Conservation (phyloP, 73 alveolate genomes). For the Paramecium bursaria region DNA sequence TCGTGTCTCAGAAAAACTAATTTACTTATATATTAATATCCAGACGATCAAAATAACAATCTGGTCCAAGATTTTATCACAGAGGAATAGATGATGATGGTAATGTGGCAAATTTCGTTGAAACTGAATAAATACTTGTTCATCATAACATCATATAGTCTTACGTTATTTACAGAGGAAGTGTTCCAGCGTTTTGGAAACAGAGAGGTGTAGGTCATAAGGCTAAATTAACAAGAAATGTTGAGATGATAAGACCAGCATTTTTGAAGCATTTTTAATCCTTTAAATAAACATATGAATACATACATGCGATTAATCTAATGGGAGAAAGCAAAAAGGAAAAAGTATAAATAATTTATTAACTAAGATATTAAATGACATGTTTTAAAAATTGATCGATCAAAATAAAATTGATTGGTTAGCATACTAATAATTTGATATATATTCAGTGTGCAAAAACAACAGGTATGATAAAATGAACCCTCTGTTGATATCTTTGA, state of each 20-base stretch:
- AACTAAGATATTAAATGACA: slow-evolving; percentile 79
- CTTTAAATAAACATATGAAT: slow-evolving; percentile 81
- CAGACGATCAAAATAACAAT: slow-evolving; percentile 84
- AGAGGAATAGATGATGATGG: slow-evolving; percentile 97
- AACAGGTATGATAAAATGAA: slow-evolving; percentile 74
- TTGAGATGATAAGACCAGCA: slow-evolving; percentile 81
- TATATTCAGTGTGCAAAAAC: slow-evolving; percentile 70
- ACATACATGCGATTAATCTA: slow-evolving; percentile 81
- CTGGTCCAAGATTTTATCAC: slow-evolving; percentile 94
- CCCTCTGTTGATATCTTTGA: slow-evolving; percentile 78
- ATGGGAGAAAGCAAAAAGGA: slow-evolving; percentile 88
- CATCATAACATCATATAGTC: slow-evolving; percentile 77
- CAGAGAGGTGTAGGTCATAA: slow-evolving; percentile 82
- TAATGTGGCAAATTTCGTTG: slow-evolving; percentile 93
- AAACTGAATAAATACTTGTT: slow-evolving; percentile 87
- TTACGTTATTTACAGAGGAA: slow-evolving; percentile 89
- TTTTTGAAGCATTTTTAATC: slow-evolving; percentile 88
- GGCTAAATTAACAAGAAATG: slow-evolving; percentile 82
- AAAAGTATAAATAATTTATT: too few relatives aligned
- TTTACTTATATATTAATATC: slow-evolving; percentile 82
- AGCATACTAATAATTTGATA: slow-evolving; percentile 73
- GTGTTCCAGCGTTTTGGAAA: slow-evolving; percentile 96
- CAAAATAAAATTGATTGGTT: slow-evolving; percentile 33
- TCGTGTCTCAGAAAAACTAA: slow-evolving; percentile 13
- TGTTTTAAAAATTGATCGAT: slow-evolving; percentile 76